These are phyloP conservation scores for Rhodofomes roseus DNA, from an alignment of 1,284 basidiomycete species.

Conservation along the genomic window DNA sequence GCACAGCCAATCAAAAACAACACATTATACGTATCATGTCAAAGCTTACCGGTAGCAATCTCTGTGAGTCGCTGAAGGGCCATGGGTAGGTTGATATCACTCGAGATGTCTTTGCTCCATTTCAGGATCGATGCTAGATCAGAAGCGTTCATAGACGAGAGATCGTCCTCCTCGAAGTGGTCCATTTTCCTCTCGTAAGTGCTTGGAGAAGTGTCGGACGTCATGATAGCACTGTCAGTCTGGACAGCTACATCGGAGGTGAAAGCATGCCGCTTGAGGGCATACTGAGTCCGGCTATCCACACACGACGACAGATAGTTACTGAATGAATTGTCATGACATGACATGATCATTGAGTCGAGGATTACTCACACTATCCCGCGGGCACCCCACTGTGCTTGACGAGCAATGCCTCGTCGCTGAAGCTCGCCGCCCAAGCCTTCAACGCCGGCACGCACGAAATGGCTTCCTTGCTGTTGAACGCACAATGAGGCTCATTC, in stretches of 20 bases:
- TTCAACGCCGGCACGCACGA: constrained; percentile 63
- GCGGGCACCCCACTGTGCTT: constrained; percentile 67
- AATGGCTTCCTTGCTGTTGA: constrained; percentile 64
- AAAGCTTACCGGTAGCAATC: constrained; percentile 53
- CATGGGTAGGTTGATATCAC: constrained; percentile 59
- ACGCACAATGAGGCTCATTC: constrained; percentile 1
- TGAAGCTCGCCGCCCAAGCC: constrained; percentile 63
- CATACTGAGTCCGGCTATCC: constrained; percentile 40
- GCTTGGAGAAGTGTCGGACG: constrained; percentile 27
- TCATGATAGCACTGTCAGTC: constrained; percentile 47
- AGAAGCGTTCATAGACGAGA: constrained; percentile 47
- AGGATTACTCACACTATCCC: constrained; percentile 57
- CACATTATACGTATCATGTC: neutral
- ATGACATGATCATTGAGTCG: neutral
- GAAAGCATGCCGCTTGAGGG: constrained; percentile 52
- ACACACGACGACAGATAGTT: constrained; percentile 45
- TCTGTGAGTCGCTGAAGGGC: constrained; percentile 66
- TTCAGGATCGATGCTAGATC: constrained; percentile 62
- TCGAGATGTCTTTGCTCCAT: constrained; percentile 71
- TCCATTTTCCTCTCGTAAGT: constrained; percentile 34
- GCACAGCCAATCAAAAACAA: neutral
- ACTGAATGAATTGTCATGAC: constrained; percentile 26
- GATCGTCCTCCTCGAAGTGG: constrained; percentile 45
- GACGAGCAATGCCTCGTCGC: constrained; percentile 56
- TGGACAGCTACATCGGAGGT: constrained; percentile 59